Conservation (phyloP, 345 rosid species). For the Salix koriyanagi region DNA sequence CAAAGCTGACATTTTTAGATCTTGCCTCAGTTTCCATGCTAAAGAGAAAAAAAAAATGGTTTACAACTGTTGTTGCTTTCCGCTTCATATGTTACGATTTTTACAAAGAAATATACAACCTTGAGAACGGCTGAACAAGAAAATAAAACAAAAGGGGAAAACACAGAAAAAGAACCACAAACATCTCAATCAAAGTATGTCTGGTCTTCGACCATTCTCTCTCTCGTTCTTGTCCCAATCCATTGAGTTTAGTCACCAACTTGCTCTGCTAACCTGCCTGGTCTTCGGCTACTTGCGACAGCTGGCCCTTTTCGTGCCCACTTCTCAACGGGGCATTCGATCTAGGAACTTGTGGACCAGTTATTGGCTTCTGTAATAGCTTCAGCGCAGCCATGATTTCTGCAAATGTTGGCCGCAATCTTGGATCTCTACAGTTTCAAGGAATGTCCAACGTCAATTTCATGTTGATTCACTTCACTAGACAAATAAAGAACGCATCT, state of each 20-base stretch:
- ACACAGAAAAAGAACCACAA: conserved; percentile 27
- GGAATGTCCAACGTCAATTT: conserved; percentile 6
- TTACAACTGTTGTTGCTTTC: conserved; percentile 20
- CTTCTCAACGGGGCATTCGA: conserved; percentile 21
- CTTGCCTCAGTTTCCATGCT: background rate
- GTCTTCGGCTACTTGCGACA: conserved; percentile 15
- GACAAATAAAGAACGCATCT: background rate
- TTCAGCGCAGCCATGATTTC: conserved; percentile 85
- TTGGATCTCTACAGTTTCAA: conserved; percentile 58
- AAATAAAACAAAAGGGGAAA: conserved; percentile 4
- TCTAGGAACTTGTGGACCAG: conserved; percentile 42
- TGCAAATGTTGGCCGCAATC: conserved; percentile 75
- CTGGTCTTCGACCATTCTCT: conserved; percentile 20
- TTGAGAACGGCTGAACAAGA: conserved; percentile 22
- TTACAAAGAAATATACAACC: conserved; percentile 21
- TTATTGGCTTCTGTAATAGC: conserved; percentile 76
- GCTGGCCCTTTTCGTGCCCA: conserved; percentile 19
- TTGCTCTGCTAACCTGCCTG: conserved; percentile 15
- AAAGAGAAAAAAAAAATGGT: conserved; percentile 17
- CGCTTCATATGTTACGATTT: background rate
- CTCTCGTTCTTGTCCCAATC: conserved; percentile 4
- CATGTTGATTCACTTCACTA: background rate
- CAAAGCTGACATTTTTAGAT: background rate
- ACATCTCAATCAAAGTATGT: conserved; percentile 20
- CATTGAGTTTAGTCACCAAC: background rate